Base-by-base conservation (phyloP, 805 yeast species). In the Ogataea polymorpha region DNA sequence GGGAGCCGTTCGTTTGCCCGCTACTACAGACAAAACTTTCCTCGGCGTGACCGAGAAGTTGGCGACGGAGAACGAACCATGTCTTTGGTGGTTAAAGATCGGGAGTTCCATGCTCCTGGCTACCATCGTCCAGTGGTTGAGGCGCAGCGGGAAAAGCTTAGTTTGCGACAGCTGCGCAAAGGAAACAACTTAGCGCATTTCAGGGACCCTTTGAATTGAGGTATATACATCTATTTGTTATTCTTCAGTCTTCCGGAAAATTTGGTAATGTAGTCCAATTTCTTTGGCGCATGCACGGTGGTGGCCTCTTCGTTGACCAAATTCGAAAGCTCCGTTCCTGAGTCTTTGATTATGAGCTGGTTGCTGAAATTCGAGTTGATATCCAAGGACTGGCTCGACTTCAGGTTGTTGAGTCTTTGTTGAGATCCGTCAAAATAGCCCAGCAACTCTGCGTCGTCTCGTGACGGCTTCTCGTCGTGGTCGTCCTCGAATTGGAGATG, bases 1-100 rank as follows among this genome's bases (percentile, higher is more conserved):
- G 95, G 96, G 0, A 96, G 90, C 61, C 71, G 97, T 45, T 70
- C 85, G 2, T 70, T 84, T 63, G 72, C 74, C 33, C 69, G 86
- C 39, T 79, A 77, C 55, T 80, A 80, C 60, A 79, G 82, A 55
- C 96, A 85, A 60, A 74, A 73, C 43, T 53, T 73, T 27, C 53
- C 53, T 12, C 65, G 70, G 12, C 56, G 66, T 2, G 78, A 72
- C 30, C 62, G 66, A 16, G 65, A 64, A 8, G 66, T 75, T 20
- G 56, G 68, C 10, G 89, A 85, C 14, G 81, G 88, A 12, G 80
- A 75, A 50, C 74, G 75, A 25, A 82, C 96, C 2, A 37, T 58
- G n/a, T 35, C 56, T 10, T 35, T 53, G 3, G 33, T 54, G 5
- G 43, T 49, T 23, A 42, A 53, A 9, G 42, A 39, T 15, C 37